Conservation (phyloP, 768 basidiomycete species). For the Lyophyllum decastes region DNA sequence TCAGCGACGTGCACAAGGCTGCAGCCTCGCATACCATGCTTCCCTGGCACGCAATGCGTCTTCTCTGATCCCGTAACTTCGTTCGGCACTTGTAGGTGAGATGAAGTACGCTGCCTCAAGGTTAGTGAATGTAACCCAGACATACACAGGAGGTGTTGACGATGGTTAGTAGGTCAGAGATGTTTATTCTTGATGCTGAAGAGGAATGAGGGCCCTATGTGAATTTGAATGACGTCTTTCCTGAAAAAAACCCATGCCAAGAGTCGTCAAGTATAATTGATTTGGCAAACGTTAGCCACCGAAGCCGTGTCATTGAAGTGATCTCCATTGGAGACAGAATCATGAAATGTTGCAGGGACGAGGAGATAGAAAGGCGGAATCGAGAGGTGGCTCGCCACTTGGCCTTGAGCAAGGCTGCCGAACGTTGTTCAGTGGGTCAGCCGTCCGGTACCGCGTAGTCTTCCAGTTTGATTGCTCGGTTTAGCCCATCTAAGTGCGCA, state of each 20-base stretch:
- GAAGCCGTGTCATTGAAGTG: too few species aligned
- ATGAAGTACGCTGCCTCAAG: not conserved
- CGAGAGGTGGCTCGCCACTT: not conserved
- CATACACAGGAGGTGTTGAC: not conserved
- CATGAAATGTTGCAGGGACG: too few species aligned
- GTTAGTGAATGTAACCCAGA: not conserved
- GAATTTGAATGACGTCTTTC: too few species aligned
- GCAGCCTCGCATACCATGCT: conserved; percentile 4
- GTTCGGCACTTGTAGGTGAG: conserved; percentile 4
- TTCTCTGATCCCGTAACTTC: not conserved
- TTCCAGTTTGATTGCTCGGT: not conserved
- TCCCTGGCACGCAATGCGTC: not conserved
- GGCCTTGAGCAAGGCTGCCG: not conserved
- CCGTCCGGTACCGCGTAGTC: not conserved
- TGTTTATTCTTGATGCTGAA: not conserved
- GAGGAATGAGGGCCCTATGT: not conserved
- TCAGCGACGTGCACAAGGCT: conserved; percentile 7
- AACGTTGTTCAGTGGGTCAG: not conserved
- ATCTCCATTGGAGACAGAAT: too few species aligned
- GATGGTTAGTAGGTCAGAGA: not conserved
- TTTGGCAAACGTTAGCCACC: too few species aligned
- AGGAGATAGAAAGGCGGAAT: not conserved
- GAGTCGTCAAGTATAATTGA: too few species aligned
- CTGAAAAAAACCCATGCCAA: too few species aligned
- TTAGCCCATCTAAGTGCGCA: not conserved